Evolutionary conservation across 2,329 filamentous ascomycete species (phyloP), one percentile per base, ranked within the genome.

Genomic region (Fusarium chuoi): DNA sequence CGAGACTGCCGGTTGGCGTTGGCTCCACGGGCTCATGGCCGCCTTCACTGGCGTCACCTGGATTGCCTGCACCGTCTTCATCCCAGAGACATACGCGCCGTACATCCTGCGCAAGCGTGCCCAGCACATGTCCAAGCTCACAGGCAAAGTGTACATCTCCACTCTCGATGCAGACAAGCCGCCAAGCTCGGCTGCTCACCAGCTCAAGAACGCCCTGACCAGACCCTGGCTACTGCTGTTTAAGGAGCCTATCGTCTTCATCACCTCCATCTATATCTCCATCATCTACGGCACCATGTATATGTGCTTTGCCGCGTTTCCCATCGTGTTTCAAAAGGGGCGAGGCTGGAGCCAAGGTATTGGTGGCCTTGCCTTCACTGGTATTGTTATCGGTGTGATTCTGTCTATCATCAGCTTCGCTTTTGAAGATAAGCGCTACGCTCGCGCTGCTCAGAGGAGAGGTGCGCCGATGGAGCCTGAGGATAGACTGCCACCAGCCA

Each of bases 211-310:
- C 14, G 76, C 75, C 1, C 81, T 59, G 84, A 87, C 22, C 39
- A 86, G 92, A 3, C 92, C 92, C 0, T 93, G 91, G 91, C 82
- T 91, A 22, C 84, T 94, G 18, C 85, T 94, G 9, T 91, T 94
- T 84, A 82, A 83, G 62, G 92, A 94, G 75, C 92, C 92, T 6
- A 94, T 94, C 74, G 91, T 93, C 15, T 78, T 91, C 6, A 81
- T 93, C 4, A 83, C 89, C 1, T 88, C 87, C 9, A 84, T 93
- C 15, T 93, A 93, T 82, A 88, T 92, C 83, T 89, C 90, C 49
- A 90, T 89, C 9, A 69, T 69, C 1, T 73, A 72, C 6, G 70
- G 70, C 2, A 72, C 64, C 3, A 58, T 73, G 39, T 72, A 72
- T 1, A 73, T 73, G 69, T 72, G 69, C 6, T 72, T 72, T 30